A percentile compares a stretch with the other conserved stretches of the same genome.
These are phyloP conservation scores for Cercophora sp. DNA, from an alignment of 495 filamentous ascomycete species.

Conservation along the genomic window DNA sequence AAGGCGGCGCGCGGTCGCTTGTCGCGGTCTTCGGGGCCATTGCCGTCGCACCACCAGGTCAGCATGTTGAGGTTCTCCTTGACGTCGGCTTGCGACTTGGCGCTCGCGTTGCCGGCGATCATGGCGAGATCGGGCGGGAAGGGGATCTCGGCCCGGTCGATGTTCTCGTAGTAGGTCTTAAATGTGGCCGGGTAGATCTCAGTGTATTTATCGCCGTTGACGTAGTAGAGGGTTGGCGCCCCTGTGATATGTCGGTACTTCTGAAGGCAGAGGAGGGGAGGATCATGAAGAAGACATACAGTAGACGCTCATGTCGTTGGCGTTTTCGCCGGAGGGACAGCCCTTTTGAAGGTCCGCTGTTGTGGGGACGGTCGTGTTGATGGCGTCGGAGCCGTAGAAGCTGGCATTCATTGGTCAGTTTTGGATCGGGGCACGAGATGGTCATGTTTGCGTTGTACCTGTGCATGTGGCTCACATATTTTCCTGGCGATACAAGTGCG, in stretches of 20 bases:
- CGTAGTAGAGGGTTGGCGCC: slow-evolving; percentile 37
- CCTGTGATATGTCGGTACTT: slow-evolving; percentile 16
- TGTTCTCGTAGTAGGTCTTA: slow-evolving; percentile 59
- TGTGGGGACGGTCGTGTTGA: slow-evolving; percentile 32
- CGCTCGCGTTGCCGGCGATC: slow-evolving; percentile 33
- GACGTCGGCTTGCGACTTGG: slow-evolving; percentile 28
- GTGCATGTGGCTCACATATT: slow-evolving; percentile 37
- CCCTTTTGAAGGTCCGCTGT: slow-evolving; percentile 32
- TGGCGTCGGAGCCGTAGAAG: slow-evolving; percentile 33
- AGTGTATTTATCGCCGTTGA: slow-evolving; percentile 34
- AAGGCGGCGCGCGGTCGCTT: slow-evolving; percentile 29
- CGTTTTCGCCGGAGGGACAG: slow-evolving; percentile 35
- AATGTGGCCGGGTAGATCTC: slow-evolving; percentile 38
- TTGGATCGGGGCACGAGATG: too few relatives aligned
- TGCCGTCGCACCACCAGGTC: slow-evolving; percentile 39
- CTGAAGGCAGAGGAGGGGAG: background rate
- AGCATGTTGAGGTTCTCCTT: slow-evolving; percentile 31
- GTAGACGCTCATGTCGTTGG: slow-evolving; percentile 34
- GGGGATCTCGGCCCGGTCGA: slow-evolving; percentile 79
- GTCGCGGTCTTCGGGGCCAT: slow-evolving; percentile 33
- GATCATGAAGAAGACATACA: slow-evolving; percentile 18
- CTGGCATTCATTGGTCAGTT: too few relatives aligned
- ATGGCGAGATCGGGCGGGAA: slow-evolving; percentile 52
- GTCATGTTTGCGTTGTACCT: too few relatives aligned
- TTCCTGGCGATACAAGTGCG: slow-evolving; percentile 31